These are phyloP conservation scores for Citeromyces hawaiiensis DNA, from an alignment of 1,139 yeast species.

Conservation along the genomic window DNA sequence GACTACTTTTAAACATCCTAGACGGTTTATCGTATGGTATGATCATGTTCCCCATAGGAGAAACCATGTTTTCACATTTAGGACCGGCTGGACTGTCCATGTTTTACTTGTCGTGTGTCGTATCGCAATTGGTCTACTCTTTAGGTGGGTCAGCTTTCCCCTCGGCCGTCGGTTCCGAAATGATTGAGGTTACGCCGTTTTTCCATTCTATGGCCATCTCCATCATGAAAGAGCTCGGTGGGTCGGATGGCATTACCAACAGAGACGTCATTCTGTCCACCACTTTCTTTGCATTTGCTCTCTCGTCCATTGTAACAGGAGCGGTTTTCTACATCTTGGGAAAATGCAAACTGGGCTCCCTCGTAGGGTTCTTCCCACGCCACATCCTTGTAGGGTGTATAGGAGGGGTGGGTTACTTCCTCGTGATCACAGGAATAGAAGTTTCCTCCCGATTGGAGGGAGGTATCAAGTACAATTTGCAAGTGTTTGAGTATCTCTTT, in stretches of 20 bases:
- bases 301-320: conserved; percentile 80
- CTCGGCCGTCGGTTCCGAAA: conserved; percentile 89
- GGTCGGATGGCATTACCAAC: conserved; percentile 20
- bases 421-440: conserved; percentile 81
- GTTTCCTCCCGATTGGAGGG: conserved; percentile 75
- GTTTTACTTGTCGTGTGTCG: conserved; percentile 83
- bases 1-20: conserved; percentile 69
- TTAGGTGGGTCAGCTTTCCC: conserved; percentile 84
- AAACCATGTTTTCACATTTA: conserved; percentile 56
- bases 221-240: conserved; percentile 40
- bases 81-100: conserved; percentile 88
- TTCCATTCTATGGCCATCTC: conserved; percentile 89
- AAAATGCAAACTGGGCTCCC: conserved; percentile 62
- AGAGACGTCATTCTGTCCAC: conserved; percentile 68
- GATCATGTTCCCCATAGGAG: conserved; percentile 90
- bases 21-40: conserved; percentile 95
- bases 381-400: conserved; percentile 94
- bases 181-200: conserved; percentile 97
- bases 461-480: conserved; percentile 48
- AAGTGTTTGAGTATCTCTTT: conserved; percentile 34
- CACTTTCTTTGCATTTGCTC: conserved; percentile 73
- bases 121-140: conserved; percentile 80
- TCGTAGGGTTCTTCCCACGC: conserved; percentile 92
- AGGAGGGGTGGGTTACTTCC: conserved; percentile 95
- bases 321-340: conserved; percentile 67